Evolutionary conservation across 106 monocot species (phyloP).

Genomic region (Amphibolis antarctica): DNA sequence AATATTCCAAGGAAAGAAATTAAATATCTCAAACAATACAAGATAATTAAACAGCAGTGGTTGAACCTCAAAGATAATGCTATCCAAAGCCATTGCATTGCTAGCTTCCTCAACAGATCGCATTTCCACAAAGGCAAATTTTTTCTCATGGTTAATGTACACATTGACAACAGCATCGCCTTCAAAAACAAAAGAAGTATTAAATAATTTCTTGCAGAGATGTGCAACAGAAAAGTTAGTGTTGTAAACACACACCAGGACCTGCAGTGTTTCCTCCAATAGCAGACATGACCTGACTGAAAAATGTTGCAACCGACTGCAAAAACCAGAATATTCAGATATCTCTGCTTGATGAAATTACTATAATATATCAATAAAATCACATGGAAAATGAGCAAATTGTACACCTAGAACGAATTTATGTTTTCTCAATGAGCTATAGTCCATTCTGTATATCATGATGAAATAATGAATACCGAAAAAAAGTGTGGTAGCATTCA

Average conservation of each 20-base stretch:
- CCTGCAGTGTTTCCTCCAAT: constrained; percentile 96
- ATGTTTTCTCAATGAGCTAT: too few species aligned
- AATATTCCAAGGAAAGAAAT: background rate
- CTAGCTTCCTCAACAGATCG: constrained; percentile 98
- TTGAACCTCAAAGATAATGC: constrained; percentile 94
- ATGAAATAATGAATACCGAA: too few species aligned
- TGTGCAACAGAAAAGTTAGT: background rate
- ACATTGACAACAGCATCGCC: constrained; percentile 99
- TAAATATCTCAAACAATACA: background rate
- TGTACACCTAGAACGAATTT: too few species aligned
- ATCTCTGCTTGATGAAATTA: too few species aligned
- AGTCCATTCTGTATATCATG: too few species aligned
- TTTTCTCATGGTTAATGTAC: constrained; percentile 98
- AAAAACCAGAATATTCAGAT: constrained; percentile 3
- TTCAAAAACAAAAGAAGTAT: constrained; percentile 13
- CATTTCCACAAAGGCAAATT: constrained; percentile 99
- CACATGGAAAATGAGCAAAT: too few species aligned
- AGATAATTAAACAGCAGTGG: background rate
- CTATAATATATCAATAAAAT: too few species aligned
- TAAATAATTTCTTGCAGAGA: background rate
- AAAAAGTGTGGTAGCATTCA: too few species aligned
- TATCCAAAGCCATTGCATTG: constrained; percentile 99
- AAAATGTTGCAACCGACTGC: constrained; percentile 89
- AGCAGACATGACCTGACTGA: constrained; percentile 91
- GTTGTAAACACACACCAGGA: constrained; percentile 43